Evolutionary conservation across 768 basidiomycete species (phyloP).

Genomic region (Tylopilus intermedius): DNA sequence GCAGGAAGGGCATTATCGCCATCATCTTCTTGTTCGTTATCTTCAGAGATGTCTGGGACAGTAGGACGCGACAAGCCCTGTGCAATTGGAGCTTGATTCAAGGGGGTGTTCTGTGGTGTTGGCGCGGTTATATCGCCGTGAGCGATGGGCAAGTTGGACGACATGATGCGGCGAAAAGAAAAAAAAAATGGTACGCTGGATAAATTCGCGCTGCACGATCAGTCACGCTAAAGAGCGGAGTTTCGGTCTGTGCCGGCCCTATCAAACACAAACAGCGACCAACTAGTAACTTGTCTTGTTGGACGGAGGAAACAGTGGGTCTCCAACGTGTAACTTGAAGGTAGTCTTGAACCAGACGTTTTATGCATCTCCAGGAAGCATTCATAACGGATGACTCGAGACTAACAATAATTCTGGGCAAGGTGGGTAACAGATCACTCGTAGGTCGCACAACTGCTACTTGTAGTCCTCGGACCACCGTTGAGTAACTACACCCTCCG

Average conservation of each 20-base stretch:
- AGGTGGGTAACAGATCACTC: no score
- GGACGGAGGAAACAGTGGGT: no score
- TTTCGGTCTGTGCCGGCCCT: constrained; percentile 32
- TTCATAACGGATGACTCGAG: no score
- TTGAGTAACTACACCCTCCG: no score
- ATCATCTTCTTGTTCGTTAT: constrained; percentile 65
- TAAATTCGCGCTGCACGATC: constrained; percentile 21
- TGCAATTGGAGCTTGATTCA: constrained; percentile 76
- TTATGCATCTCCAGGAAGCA: no score
- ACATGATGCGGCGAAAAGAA: constrained; percentile 44
- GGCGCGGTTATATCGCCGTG: constrained; percentile 70
- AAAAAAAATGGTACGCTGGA: constrained; percentile 21
- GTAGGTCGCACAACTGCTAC: no score
- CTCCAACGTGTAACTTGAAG: no score
- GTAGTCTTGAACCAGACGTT: no score
- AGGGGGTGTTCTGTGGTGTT: constrained; percentile 90
- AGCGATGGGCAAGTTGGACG: constrained; percentile 62
- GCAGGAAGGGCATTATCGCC: constrained; percentile 42
- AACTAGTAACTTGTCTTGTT: no score
- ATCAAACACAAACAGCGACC: not conserved
- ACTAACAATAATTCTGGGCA: no score
- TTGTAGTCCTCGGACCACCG: no score
- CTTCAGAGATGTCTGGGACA: constrained; percentile 83
- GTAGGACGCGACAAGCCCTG: constrained; percentile 79
- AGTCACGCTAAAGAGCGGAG: constrained; percentile 30